Evolutionary conservation across 768 basidiomycete species (phyloP), one percentile per base, ranked within the genome.

Genomic region (Pseudohyphozyma bogoriensis): DNA sequence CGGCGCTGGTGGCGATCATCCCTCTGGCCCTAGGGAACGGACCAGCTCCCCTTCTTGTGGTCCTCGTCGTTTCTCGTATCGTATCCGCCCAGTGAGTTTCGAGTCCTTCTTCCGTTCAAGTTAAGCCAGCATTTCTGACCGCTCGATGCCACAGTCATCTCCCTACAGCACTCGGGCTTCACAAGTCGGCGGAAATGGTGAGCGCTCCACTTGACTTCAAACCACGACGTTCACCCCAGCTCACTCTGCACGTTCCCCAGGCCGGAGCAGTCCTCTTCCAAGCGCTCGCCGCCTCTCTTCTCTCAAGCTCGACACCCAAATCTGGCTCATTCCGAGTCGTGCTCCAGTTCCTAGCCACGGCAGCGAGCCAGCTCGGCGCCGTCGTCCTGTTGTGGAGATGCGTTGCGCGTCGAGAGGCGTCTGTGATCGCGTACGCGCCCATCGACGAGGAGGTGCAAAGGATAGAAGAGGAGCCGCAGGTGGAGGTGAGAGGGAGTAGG

Each of bases 61-160:
- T 51, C 33, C n/a, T 51, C 33, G 50, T 51, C n/a, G 50, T 51
- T 26, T 33, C 50, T 11, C 50, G 64, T 46, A 29, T 65, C 52
- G 50, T 65, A 26, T 51, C 51, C 22, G 49, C 60, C 1, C 20
- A 51, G 50, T 51, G 22, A n/a, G 10, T 1, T 51, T 18, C 32
- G 12, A 8, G 36, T 20, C 29, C 37, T 44, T 39, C 20, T 44
- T 24, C 4, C 42, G 22, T 9, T 10, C 4, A 7, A 11, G 31
- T 8, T 13, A 33, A 12, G 10, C n/a, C 32, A 33, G 1, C 5
- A 28, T 4, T 11, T 28, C 50, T 36, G 32, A 35, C n/a, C 33
- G 22, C 33, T 36, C 7, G 1, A n/a, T 24, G 22, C 50, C 13
- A 24, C 50, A 51, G 50, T 35, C 50, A 51, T n/a, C 32, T 24